Evolutionary conservation across 139 green algal genomes (phyloP), one percentile per base, ranked within the genome.

Genomic region (Picochlorum sp.): DNA sequence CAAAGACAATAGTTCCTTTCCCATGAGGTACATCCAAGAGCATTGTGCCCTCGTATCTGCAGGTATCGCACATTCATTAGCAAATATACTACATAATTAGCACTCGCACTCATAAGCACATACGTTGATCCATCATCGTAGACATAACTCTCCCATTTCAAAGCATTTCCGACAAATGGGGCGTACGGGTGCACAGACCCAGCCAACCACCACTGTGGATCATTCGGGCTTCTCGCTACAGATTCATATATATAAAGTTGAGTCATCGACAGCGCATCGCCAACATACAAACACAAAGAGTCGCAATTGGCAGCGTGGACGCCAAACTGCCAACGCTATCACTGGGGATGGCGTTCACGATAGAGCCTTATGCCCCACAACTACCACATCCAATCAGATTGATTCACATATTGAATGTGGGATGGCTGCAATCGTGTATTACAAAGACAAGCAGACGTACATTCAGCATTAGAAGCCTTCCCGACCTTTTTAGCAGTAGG

Each of bases 81-180:
- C 23, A 13, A 64, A 44, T 61, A 3, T 20, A 68, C 66, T 6
- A 30, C 28, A 16, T 24, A 14, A 15, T 26, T 56, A 20, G 4
- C 1, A 7, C 9, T 26, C 10, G 16, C 4, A 18, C 13, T 13
- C 13, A 26, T 41, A 9, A 59, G 3, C 0, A 73, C 88, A 83
- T 72, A 96, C 89, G 90, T 94, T 49, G 87, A 92, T 63, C 84
- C 87, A 62, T 96, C 90, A 20, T 92, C 87, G 50, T 91, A 96
- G 7, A 89, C 87, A 62, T 81, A 86, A 73, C 70, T 86, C 16
- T 84, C 74, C 90, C 90, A 96, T 69, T 91, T 89, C 1, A 94
- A 67, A 0, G 87, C 68, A 67, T 94, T 87, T 9, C 90, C 90
- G 11, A 80, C 62, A 69, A 96, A 95, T 14, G 89, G 88, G 1